Base-by-base conservation (phyloP, 1,284 basidiomycete genomes). In the Bondarzewia mesenterica region DNA sequence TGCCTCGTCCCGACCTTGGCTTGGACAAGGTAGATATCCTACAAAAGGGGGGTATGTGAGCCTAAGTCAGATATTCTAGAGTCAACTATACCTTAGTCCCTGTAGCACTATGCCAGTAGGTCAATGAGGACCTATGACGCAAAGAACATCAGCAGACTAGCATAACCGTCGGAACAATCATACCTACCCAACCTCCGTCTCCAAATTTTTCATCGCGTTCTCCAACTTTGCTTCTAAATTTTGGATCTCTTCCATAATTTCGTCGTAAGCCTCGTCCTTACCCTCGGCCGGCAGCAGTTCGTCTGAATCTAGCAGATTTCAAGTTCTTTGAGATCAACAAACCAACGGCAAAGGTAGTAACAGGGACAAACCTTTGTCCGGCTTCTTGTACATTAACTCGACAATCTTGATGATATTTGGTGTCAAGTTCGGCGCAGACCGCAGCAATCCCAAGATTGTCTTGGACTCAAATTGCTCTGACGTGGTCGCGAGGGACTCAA, bases 1-100 rank as follows among this genome's bases (percentile, higher is more conserved):
- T 82, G 78, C 52, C 80, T 74, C 47, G 78, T 70, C 3, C 64
- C 65, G 8, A 72, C 68, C 47, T 77, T 68, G 3, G 87, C 82
- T 66, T 94, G 85, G 21, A 97, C 74, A 27, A 93, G 78, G 63
- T 89, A 94, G 41, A 95, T 93, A 61, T 93, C 91, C 83, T 93
- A 53, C 10, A 50, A 44, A 16, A 18, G 21, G 5, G 5, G 8
- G 37, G 16, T 22, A 12, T 36, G 14, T 15, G 20, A 8, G 2
- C 15, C 7, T 7, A 2, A 7, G 7, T 43, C 8, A 18, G 6
- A 16, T 20, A 37, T 8, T 12, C n/a, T 54, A 10, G 23, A 44
- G 35, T 23, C 12, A 14, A 49, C 54, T 37, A 41, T n/a, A 80
- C 85, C 72, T 93, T 93, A 48, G 81, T 88, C 7, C 92, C 92